A percentile compares a stretch with the other conserved stretches of the same genome.
phyloP scores from a whole-genome alignment of 257 asterid genomes.

The Przewalskia tangutica region DNA sequence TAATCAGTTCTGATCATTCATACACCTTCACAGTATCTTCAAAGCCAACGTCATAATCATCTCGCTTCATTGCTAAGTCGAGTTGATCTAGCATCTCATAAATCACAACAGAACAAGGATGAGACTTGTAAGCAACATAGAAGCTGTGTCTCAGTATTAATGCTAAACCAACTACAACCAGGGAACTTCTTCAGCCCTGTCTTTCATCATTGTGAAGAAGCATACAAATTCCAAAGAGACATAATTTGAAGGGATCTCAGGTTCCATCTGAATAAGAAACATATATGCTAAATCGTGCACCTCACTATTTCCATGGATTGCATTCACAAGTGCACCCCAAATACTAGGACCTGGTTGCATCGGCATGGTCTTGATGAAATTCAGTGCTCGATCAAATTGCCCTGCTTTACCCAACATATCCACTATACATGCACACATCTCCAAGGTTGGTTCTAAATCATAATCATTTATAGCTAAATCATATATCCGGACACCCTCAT shows the following conservation, averaged over 20 bases:
- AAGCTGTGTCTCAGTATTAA: constrained; percentile 40
- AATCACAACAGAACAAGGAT: constrained; percentile 33
- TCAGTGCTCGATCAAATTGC: constrained; percentile 38
- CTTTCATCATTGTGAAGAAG: constrained; percentile 53
- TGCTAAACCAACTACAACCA: constrained; percentile 60
- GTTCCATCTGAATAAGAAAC: constrained; percentile 48
- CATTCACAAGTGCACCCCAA: constrained; percentile 61
- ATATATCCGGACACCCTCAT: constrained; percentile 43
- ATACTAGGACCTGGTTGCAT: constrained; percentile 45
- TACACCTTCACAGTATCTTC: constrained; percentile 24
- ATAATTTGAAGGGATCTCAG: constrained; percentile 50
- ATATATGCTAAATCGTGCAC: constrained; percentile 46
- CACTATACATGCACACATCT: constrained; percentile 65
- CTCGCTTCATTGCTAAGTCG: constrained; percentile 37
- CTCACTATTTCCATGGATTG: constrained; percentile 37
- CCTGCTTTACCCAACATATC: constrained; percentile 48
- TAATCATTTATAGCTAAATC: constrained; percentile 17
- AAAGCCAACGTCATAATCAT: constrained; percentile 21
- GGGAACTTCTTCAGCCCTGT: constrained; percentile 52
- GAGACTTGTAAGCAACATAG: constrained; percentile 43
- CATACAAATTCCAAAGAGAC: constrained; percentile 51
- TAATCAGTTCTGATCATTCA: constrained; percentile 7
- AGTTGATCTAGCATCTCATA: constrained; percentile 36
- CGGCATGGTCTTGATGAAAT: constrained; percentile 41
- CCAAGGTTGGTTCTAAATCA: constrained; percentile 32